Percentiles rank a stretch among this genome's conserved stretches.
Evolutionary conservation across 2,329 filamentous ascomycete species (phyloP).

Genomic region (Fusarium equiseti): DNA sequence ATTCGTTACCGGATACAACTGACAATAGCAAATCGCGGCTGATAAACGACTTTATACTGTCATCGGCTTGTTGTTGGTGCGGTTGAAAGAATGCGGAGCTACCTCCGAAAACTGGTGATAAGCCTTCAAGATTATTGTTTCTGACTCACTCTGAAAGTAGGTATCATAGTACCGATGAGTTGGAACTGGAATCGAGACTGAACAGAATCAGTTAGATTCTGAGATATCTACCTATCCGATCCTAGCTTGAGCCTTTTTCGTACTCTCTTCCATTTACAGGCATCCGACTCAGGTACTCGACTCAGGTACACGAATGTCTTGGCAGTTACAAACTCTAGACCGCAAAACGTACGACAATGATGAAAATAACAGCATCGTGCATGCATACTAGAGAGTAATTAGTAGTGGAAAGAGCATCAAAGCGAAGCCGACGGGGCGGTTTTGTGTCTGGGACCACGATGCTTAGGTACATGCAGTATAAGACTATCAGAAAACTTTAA

Average conservation of each 20-base stretch:
- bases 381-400: not conserved
- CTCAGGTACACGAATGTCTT: not conserved
- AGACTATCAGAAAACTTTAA: not conserved
- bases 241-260: not conserved
- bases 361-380: not conserved
- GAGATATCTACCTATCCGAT: not conserved
- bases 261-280: not conserved
- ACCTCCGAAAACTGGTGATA: not conserved
- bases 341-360: slow-evolving; percentile 20
- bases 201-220: not conserved
- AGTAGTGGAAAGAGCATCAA: not conserved
- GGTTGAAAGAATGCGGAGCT: not conserved
- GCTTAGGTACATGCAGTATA: not conserved
- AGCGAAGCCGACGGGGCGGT: not conserved
- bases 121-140: too few species aligned
- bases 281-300: not conserved
- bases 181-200: not conserved
- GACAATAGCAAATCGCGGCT: not conserved
- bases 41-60: not conserved
- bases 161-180: not conserved
- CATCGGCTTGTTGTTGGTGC: not conserved
- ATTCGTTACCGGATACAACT: not conserved
- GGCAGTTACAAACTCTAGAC: not conserved
- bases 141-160: not conserved
- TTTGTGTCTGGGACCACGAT: not conserved